Evolutionary conservation across 257 asterid genomes (phyloP).

Genomic region (Knoxia roxburghii): DNA sequence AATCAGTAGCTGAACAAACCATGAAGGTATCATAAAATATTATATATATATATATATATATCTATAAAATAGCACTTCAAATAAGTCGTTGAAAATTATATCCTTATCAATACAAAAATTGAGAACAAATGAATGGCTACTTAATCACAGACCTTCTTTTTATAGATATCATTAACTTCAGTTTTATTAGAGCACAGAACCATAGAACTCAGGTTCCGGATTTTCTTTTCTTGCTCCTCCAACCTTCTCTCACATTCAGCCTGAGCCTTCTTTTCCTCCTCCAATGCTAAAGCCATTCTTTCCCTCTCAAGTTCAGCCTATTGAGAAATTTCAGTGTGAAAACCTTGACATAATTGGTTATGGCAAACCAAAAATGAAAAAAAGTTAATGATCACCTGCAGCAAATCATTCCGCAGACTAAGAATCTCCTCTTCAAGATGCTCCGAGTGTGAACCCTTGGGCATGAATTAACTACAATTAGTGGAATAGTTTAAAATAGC

Average conservation of each 20-base stretch:
- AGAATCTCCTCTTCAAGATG: slow-evolving; percentile 79
- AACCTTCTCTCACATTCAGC: slow-evolving; percentile 84
- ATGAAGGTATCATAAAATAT: neutral
- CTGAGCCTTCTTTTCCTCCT: slow-evolving; percentile 95
- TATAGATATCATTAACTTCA: slow-evolving; percentile 48
- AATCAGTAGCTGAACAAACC: neutral
- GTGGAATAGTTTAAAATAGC: slow-evolving; percentile 15
- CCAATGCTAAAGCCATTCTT: slow-evolving; percentile 88
- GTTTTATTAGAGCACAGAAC: slow-evolving; percentile 69
- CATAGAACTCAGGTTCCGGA: slow-evolving; percentile 88
- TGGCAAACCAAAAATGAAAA: slow-evolving; percentile 14
- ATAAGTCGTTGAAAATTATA: neutral
- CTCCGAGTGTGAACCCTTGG: slow-evolving; percentile 78
- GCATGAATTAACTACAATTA: slow-evolving; percentile 25
- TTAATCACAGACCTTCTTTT: slow-evolving; percentile 48
- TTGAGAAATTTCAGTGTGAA: slow-evolving; percentile 11
- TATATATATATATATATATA: no score
- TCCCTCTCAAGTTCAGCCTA: slow-evolving; percentile 97
- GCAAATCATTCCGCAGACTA: slow-evolving; percentile 84
- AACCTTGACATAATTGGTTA: slow-evolving; percentile 5
- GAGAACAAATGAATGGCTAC: neutral
- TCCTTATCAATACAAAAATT: neutral
- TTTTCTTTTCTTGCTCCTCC: slow-evolving; percentile 89
- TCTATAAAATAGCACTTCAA: no score
- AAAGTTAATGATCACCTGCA: slow-evolving; percentile 51